Conservation (phyloP, 2,329 filamentous ascomycete species). For the Alternaria sp. region DNA sequence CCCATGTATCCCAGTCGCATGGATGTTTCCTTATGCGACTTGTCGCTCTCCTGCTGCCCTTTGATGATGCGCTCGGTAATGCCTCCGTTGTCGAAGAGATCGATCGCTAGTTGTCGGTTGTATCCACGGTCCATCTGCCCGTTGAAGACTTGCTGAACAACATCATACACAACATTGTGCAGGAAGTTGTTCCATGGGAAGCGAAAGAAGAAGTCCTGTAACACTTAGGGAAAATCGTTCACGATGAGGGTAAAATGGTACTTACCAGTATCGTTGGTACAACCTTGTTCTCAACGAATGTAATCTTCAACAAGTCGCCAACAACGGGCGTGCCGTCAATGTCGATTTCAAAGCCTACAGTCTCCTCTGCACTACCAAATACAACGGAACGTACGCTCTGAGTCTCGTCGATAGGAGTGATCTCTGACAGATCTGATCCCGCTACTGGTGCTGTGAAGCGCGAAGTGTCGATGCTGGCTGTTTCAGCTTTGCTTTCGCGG, state of each 20-base stretch:
- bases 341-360: constrained; percentile 64
- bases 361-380: constrained; percentile 45
- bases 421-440: constrained; percentile 45
- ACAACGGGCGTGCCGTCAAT: constrained; percentile 79
- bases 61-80: constrained; percentile 92
- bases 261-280: constrained; percentile 94
- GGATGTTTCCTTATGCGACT: constrained; percentile 81
- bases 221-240: not conserved
- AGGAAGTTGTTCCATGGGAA: constrained; percentile 99
- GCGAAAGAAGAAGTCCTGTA: constrained; percentile 94
- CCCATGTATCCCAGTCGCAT: constrained; percentile 99
- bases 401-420: constrained; percentile 50
- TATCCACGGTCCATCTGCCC: constrained; percentile 96
- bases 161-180: constrained; percentile 98
- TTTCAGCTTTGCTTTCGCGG: constrained; percentile 38
- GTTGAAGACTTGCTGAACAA: constrained; percentile 99
- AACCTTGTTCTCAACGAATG: constrained; percentile 93
- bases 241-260: constrained; percentile 21
- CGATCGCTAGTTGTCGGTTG: constrained; percentile 88
- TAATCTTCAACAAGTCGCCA: constrained; percentile 92
- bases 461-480: constrained; percentile 39
- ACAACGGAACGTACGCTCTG: constrained; percentile 47
- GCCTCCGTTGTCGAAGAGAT: constrained; percentile 89
- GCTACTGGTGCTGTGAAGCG: constrained; percentile 38
- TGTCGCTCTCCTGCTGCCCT: constrained; percentile 86